Conservation (phyloP, 768 basidiomycete species). For the Rhodosporidiobolus odoratus region DNA sequence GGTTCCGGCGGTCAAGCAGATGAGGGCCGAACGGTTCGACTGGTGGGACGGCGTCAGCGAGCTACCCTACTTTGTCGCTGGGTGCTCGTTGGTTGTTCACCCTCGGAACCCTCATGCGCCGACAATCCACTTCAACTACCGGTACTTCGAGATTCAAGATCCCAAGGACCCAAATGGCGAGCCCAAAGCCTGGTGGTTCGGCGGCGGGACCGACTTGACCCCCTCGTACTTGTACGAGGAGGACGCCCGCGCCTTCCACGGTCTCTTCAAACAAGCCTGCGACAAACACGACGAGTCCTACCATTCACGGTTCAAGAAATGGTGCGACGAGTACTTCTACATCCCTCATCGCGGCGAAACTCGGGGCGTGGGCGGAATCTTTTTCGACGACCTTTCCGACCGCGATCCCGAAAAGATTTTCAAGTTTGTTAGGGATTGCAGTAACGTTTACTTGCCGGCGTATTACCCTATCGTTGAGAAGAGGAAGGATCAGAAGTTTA, state of each 20-base stretch:
- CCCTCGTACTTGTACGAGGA: slow-evolving; percentile 85
- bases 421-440: slow-evolving; percentile 63
- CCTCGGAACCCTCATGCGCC: slow-evolving; percentile 89
- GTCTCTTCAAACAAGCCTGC: slow-evolving; percentile 67
- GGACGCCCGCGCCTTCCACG: slow-evolving; percentile 83
- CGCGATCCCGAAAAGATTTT: slow-evolving; percentile 65
- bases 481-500: slow-evolving; percentile 50
- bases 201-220: slow-evolving; percentile 90
- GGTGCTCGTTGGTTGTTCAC: slow-evolving; percentile 87
- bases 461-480: slow-evolving; percentile 77
- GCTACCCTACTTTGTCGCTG: slow-evolving; percentile 88
- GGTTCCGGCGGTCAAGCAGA: slow-evolving; percentile 82
- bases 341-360: slow-evolving; percentile 78
- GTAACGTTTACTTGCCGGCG: slow-evolving; percentile 77
- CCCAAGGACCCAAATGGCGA: slow-evolving; percentile 51
- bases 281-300: slow-evolving; percentile 62
- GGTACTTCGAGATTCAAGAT: slow-evolving; percentile 79
- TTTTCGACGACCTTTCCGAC: slow-evolving; percentile 83
- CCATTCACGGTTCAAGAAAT: slow-evolving; percentile 77
- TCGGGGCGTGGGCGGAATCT: slow-evolving; percentile 87
- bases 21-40: slow-evolving; percentile 71
- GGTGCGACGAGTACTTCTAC: slow-evolving; percentile 97
- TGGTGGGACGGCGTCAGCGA: slow-evolving; percentile 52
- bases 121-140: slow-evolving; percentile 91
- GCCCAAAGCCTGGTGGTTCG: slow-evolving; percentile 94